phyloP scores from a whole-genome alignment of 2,329 filamentous ascomycete species.

The Cylindrodendrum hubeiense region DNA sequence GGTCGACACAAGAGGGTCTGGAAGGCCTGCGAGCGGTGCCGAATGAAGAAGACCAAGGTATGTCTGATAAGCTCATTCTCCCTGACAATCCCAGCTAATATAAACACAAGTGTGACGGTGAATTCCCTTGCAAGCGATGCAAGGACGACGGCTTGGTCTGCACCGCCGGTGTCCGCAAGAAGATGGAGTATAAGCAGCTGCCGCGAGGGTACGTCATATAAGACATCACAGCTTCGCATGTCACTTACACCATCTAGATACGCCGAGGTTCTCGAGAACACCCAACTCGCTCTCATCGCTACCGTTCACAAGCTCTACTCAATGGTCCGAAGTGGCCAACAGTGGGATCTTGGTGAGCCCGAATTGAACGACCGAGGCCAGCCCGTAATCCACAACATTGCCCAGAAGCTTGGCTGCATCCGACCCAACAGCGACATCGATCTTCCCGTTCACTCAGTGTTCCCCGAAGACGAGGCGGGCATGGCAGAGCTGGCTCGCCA shows the following conservation, averaged over 20 bases:
- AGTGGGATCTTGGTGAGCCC: slow-evolving; percentile 73
- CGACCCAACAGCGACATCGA: slow-evolving; percentile 72
- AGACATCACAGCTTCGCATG: not conserved
- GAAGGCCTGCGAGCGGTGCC: slow-evolving; percentile 75
- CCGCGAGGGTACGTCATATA: slow-evolving; percentile 65
- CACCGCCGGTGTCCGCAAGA: slow-evolving; percentile 73
- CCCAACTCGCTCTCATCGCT: slow-evolving; percentile 73
- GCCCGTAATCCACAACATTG: slow-evolving; percentile 75
- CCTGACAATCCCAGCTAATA: slow-evolving; percentile 30
- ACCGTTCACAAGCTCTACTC: slow-evolving; percentile 75
- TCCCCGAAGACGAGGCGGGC: slow-evolving; percentile 72
- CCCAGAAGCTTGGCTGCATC: slow-evolving; percentile 73
- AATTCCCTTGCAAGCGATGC: slow-evolving; percentile 75
- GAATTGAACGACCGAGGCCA: slow-evolving; percentile 73
- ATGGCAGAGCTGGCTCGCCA: slow-evolving; percentile 68
- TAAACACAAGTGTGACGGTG: slow-evolving; percentile 68
- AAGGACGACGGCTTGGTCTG: slow-evolving; percentile 75
- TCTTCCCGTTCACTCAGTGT: slow-evolving; percentile 68
- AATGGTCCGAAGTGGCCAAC: slow-evolving; percentile 70
- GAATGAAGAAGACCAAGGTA: slow-evolving; percentile 80
- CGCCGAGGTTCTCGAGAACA: slow-evolving; percentile 74
- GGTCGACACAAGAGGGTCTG: slow-evolving; percentile 73
- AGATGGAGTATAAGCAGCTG: slow-evolving; percentile 77
- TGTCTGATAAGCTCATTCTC: slow-evolving; percentile 17
- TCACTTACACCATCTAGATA: slow-evolving; percentile 58